Base-by-base conservation (phyloP, 2,329 filamentous ascomycete species). In the Aspergillus sclerotialis region DNA sequence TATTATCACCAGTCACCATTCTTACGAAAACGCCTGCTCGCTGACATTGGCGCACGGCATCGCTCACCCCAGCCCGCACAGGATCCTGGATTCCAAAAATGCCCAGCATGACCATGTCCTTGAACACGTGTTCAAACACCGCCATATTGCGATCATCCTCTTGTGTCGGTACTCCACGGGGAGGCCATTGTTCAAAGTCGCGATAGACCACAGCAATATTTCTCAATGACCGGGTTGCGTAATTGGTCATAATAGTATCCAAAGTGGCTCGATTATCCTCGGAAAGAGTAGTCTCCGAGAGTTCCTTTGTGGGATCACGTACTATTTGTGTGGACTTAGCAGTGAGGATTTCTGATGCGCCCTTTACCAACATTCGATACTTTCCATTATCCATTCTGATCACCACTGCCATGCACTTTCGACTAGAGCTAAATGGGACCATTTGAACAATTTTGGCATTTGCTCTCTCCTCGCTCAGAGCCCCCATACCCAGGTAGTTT, bases 1-100 rank as follows among this genome's bases (percentile, higher is more conserved):
- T 78, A 63, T 90, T 89, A 64, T 90, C 84, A 43, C 84, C 84
- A 4, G 84, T 90, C 3, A 90, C 84, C 84, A 90, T 90, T 51
- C 84, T 82, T 12, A 89, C 83, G 40, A 82, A 75, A 8, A 90
- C 84, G 39, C 84, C 84, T 4, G 84, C 84, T 36, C 74, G 71
- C 54, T 89, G 82, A 52, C 84, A 89, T 38, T 79, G 71, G 39
- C 67, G 68, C 17, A 90, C 84, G 8, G 84, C 83, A 33, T 86
- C 76, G 2, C 70, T 70, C n/a, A 89, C 84, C 41, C 83, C 84
- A 0, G 75, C 71, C 40, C 84, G 82, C 9, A 89, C 72, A 28
- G 84, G 84, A 56, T 90, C 84, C 54, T 89, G 84, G 42, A 90
- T 89, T 49, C 84, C 84, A 32, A 88, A 82, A 49, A 89, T 69